These are phyloP conservation scores for Suaeda aralocaspica DNA, from an alignment of 148 eudicot genomes.

Conservation along the genomic window DNA sequence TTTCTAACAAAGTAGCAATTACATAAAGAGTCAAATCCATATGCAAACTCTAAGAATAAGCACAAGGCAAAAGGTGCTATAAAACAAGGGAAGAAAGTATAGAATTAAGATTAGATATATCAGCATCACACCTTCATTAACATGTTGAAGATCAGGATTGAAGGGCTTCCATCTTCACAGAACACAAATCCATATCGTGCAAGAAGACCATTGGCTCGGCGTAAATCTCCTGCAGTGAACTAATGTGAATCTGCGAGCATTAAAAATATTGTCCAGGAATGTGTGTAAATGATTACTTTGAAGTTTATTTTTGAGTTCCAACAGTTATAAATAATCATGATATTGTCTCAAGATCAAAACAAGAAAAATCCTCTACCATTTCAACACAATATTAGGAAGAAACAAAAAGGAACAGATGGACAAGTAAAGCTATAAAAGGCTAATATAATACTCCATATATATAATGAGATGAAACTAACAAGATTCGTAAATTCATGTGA, in stretches of 20 bases:
- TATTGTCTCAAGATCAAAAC: not conserved
- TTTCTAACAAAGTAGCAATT: not conserved
- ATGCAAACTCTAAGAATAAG: not conserved
- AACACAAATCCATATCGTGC: conserved; percentile 55
- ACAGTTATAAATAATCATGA: not conserved
- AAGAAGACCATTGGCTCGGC: conserved; percentile 80
- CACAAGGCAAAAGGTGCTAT: not conserved
- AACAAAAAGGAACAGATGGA: no score
- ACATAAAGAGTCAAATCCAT: no score
- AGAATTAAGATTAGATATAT: not conserved
- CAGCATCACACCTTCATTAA: conserved; percentile 54
- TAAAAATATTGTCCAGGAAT: conserved; percentile 8
- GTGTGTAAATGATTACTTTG: not conserved
- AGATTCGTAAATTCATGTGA: no score
- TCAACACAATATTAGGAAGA: no score
- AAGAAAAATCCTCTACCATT: no score
- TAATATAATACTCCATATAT: no score
- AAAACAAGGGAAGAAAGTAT: conserved; percentile 5
- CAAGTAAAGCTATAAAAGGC: no score
- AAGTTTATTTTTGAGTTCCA: not conserved
- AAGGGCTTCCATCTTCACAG: conserved; percentile 47
- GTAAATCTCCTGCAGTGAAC: conserved; percentile 68
- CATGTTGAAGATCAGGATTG: conserved; percentile 50
- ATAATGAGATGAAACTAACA: no score
- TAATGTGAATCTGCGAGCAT: conserved; percentile 20